Base-by-base conservation (phyloP, 2,329 filamentous ascomycete genomes). In the Tolypocladium amazonense region DNA sequence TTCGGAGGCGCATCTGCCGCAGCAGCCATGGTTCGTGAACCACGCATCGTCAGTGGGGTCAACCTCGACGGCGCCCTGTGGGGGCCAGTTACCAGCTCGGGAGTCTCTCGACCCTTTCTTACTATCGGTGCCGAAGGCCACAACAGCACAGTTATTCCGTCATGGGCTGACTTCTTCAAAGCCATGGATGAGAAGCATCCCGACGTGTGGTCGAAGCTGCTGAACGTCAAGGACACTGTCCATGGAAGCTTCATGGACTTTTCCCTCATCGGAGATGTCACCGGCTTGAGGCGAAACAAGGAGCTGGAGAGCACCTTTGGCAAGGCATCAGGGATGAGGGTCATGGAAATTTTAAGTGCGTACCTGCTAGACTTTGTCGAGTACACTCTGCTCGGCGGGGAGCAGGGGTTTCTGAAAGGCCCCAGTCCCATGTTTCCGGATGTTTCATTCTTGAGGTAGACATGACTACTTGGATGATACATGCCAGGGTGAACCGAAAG, bases 21-120 rank as follows among this genome's bases (percentile, higher is more conserved):
- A 11, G 63, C 63, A 23, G 68, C 69, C 2, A 67, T 73, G 61
- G 61, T 67, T 4, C 52, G 60, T 15, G 73, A 75, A 38, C 55
- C 58, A 1, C 64, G 73, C 3, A 63, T 76, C 39, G 60, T 65
- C 1, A 72, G 67, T 3, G 74, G 73, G 2, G 61, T 76, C 7
- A 73, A 75, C 55, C 64, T 77, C 23, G 75, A 77, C 60, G 75
- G 75, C 2, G 56, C 60, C 3, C 65, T 75, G 50, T 70, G 68
- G 56, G 68, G 71, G 1, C 56, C 62, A 14, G 66, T 66, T 2
- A 56, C 68, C 4, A 30, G 65, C 4, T 58, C 59, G 1, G 72
- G 70, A 3, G 63, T 71, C 12, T 35, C 58, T 1, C 61, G 65
- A 27, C 71, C 72, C 1, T 72, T 75, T 56, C 47, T 75, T 43